Evolutionary conservation across 169 alveolate genomes (phyloP), one percentile per base, ranked within the genome.

Genomic region (Plasmodium vivax): DNA sequence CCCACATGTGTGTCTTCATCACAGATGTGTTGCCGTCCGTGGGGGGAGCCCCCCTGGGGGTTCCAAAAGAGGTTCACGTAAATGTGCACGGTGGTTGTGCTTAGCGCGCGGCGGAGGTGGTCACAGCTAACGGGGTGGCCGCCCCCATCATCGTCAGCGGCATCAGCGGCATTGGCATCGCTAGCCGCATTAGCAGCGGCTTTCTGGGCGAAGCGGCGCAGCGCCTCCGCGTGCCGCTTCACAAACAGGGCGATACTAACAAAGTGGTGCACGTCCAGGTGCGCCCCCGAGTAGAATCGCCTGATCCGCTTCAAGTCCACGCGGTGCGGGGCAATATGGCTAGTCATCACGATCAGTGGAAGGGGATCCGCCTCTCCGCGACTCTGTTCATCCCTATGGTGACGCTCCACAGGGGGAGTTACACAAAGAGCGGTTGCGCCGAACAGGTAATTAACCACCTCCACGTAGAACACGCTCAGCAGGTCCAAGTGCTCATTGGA

Each of bases 181-280:
- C 41, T n/a, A 34, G 19, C 71, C 71, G 14, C 1, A 2, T 10
- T 14, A 1, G 71, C 27, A 16, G 36, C 1, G 2, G 3, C 38
- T 68, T 68, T 2, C 41, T 27, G 14, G 23, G n/a, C 34, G 19
- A 68, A 68, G 14, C 38, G 77, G 77, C 9, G 2, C 7, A 81
- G 8, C 6, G 10, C 45, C 34, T 47, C 62, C 12, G 51, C 43
- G 58, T 85, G 47, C 9, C 3, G 43, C 41, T 72, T 85, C 45
- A 85, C 75, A 62, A 85, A 85, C 30, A 73, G 82, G 27, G 58
- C 43, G 32, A 74, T 85, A 38, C 80, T 73, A 47, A 85, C 41
- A 74, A 73, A 85, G 79, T 74, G 75, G 85, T 73, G 58, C 1
- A 47, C 38, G 58, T 85, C 93, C 74, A 85, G 19, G 16, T 23